Evolutionary conservation across 2,329 filamentous ascomycete genomes (phyloP).

Genomic region (Phyllosticta citriasiana): DNA sequence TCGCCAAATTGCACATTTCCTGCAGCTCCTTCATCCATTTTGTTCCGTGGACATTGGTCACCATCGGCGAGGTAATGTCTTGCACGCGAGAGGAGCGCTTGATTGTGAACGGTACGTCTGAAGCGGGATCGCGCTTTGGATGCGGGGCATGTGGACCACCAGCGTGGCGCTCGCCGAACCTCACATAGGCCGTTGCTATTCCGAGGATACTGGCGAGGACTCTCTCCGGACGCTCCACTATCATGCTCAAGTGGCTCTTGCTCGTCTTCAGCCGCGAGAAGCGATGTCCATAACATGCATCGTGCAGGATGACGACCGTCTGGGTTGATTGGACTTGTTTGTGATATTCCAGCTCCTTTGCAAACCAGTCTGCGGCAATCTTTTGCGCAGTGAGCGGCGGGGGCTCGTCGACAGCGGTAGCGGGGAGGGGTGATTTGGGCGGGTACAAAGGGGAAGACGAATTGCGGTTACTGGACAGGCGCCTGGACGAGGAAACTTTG

Average conservation of each 20-base stretch:
- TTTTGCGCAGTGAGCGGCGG: conserved; percentile 41
- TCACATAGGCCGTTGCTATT: conserved; percentile 77
- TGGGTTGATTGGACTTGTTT: conserved; percentile 35
- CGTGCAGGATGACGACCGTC: conserved; percentile 78
- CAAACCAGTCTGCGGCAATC: conserved; percentile 60
- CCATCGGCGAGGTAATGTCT: conserved; percentile 61
- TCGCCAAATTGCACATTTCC: conserved; percentile 72
- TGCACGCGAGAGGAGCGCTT: conserved; percentile 66
- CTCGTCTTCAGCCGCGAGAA: conserved; percentile 75
- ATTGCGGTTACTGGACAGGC: conserved; percentile 35
- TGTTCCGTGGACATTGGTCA: conserved; percentile 81
- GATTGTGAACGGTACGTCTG: conserved; percentile 69
- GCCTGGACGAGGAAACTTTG: conserved; percentile 25
- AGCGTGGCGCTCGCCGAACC: conserved; percentile 70
- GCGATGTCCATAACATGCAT: conserved; percentile 89
- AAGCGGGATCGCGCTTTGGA: conserved; percentile 50
- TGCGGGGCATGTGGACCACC: conserved; percentile 60
- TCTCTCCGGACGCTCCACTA: conserved; percentile 88
- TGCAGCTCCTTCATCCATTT: conserved; percentile 92
- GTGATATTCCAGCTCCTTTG: conserved; percentile 55
- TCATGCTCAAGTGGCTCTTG: conserved; percentile 60
- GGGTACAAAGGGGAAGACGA: conserved; percentile 26
- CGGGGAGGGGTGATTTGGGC: conserved; percentile 30
- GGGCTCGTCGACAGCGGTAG: conserved; percentile 26
- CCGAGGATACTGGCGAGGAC: conserved; percentile 77